phyloP scores from a whole-genome alignment of 2,329 filamentous ascomycete species.

The Cercospora citrullina region DNA sequence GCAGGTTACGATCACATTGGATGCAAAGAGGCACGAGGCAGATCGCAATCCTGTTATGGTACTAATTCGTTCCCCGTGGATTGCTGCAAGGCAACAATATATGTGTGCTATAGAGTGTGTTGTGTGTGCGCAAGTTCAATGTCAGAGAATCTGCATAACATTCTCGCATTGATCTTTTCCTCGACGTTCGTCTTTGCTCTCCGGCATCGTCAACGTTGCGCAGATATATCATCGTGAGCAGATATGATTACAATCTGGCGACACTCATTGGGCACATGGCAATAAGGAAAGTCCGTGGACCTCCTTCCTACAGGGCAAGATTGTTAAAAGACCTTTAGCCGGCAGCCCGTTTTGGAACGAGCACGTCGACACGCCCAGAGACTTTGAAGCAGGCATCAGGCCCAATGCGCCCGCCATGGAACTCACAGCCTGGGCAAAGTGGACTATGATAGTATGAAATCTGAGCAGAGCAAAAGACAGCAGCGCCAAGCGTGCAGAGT shows the following conservation, averaged over 20 bases:
- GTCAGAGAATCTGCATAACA: background rate
- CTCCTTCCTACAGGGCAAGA: background rate
- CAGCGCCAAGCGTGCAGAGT: slow-evolving; percentile 29
- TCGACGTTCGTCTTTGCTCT: background rate
- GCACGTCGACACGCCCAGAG: slow-evolving; percentile 19
- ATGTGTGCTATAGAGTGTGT: background rate
- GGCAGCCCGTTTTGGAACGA: background rate
- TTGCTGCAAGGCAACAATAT: background rate
- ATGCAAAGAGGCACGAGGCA: background rate
- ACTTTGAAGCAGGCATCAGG: slow-evolving; percentile 23
- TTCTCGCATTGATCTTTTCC: background rate
- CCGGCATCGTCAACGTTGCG: background rate
- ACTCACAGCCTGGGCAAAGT: slow-evolving; percentile 18
- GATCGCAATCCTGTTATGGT: background rate
- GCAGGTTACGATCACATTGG: too few relatives aligned
- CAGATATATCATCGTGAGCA: background rate
- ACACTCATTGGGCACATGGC: background rate
- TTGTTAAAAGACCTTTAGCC: background rate
- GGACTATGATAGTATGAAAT: slow-evolving; percentile 25
- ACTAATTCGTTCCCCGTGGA: too few relatives aligned
- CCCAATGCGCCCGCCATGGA: slow-evolving; percentile 25
- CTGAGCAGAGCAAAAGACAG: slow-evolving; percentile 27
- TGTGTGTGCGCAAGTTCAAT: background rate
- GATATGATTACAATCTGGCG: background rate
- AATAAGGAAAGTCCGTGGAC: background rate